Conservation (phyloP, 345 rosid genomes). For the Capsella bursapastoris region DNA sequence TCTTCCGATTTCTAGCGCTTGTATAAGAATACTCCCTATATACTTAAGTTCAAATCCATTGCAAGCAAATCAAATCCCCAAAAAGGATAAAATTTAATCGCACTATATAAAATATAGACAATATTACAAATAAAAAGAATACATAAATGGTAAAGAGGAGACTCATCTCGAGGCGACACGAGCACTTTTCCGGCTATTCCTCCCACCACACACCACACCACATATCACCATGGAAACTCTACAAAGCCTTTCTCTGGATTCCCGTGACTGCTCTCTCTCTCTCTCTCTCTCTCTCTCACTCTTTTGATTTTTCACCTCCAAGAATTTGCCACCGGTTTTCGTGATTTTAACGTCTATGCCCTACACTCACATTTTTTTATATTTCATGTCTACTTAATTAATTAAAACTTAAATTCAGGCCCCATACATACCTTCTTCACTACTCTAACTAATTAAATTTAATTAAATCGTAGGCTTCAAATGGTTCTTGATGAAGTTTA, state of each 20-base stretch:
- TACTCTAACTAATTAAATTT: constrained; percentile 5
- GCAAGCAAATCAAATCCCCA: constrained; percentile 29
- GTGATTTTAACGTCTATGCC: constrained; percentile 38
- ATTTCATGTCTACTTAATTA: constrained; percentile 1
- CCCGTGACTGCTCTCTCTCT: constrained; percentile 48
- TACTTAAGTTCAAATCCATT: neutral
- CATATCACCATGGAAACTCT: constrained; percentile 57
- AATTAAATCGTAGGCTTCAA: constrained; percentile 5
- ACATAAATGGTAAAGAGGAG: constrained; percentile 24
- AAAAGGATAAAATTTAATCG: constrained; percentile 27
- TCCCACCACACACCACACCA: constrained; percentile 54
- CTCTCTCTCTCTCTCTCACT: constrained; percentile 1
- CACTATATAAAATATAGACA: neutral
- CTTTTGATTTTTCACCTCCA: constrained; percentile 14
- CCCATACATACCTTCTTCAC: neutral
- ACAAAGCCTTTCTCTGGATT: constrained; percentile 59
- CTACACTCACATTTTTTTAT: constrained; percentile 17
- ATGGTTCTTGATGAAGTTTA: constrained; percentile 16
- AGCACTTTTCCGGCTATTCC: constrained; percentile 98
- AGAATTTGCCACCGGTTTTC: constrained; percentile 35
- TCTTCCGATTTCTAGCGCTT: neutral
- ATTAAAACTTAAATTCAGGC: neutral
- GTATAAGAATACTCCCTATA: neutral
- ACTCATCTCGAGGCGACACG: constrained; percentile 88
- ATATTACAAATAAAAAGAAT: constrained; percentile 11